These are phyloP conservation scores for Colletotrichum graminicola DNA, from an alignment of 2,329 filamentous ascomycete genomes.

Conservation along the genomic window DNA sequence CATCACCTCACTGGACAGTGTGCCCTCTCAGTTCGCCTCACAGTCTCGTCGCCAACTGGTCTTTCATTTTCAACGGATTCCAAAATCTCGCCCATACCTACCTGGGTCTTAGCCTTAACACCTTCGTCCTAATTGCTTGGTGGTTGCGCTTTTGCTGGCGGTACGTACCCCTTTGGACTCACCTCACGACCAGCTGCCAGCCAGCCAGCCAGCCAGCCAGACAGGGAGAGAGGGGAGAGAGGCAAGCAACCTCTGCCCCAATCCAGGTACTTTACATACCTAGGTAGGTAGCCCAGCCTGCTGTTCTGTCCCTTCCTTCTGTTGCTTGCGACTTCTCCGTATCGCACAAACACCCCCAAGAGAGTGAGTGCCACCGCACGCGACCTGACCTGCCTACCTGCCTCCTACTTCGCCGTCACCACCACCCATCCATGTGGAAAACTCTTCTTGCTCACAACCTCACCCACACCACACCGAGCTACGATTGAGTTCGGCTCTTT, in stretches of 20 bases:
- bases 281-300: slow-evolving; percentile 11
- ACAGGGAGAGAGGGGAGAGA: neutral
- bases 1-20: neutral
- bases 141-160: neutral
- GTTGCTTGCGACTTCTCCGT: slow-evolving; percentile 26
- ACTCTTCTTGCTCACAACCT: slow-evolving; percentile 41
- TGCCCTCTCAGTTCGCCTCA: slow-evolving; percentile 5
- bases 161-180: slow-evolving; percentile 21
- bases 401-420: slow-evolving; percentile 16
- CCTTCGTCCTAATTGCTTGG: neutral
- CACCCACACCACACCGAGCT: slow-evolving; percentile 26
- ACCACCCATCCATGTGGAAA: slow-evolving; percentile 31
- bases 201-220: neutral
- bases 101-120: neutral
- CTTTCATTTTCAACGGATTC: neutral
- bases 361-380: slow-evolving; percentile 32
- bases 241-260: slow-evolving; percentile 22
- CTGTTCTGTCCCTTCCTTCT: slow-evolving; percentile 25
- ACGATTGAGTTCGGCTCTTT: slow-evolving; percentile 33
- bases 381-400: slow-evolving; percentile 25
- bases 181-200: neutral
- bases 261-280: neutral
- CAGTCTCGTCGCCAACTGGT: slow-evolving; percentile 3
- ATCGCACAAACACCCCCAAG: slow-evolving; percentile 28
- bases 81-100: neutral